phyloP scores from a whole-genome alignment of 1,284 basidiomycete species.

The Trichosporon coremiiforme region DNA sequence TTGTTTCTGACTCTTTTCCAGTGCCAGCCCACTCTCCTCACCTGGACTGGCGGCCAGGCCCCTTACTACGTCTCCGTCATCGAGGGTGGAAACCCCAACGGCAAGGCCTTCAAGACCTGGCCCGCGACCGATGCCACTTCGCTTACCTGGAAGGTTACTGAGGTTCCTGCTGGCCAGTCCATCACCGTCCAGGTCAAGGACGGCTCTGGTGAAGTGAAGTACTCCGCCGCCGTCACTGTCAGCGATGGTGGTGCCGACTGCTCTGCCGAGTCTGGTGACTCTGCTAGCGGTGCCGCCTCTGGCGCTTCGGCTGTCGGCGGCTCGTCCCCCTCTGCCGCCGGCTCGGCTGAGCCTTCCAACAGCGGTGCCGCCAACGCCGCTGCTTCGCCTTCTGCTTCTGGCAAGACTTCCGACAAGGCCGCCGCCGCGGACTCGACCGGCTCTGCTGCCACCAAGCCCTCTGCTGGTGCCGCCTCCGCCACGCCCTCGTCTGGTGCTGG shows the following conservation, averaged over 20 bases:
- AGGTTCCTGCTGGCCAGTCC: constrained; percentile 61
- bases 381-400: constrained; percentile 20
- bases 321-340: constrained; percentile 21
- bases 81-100: constrained; percentile 67
- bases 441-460: constrained; percentile 19
- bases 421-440: constrained; percentile 12
- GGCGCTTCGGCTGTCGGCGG: constrained; percentile 20
- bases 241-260: constrained; percentile 24
- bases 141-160: constrained; percentile 65
- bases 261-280: constrained; percentile 2
- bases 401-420: neutral
- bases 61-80: constrained; percentile 71
- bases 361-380: neutral
- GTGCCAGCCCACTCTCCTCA: constrained; percentile 57
- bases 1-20: constrained; percentile 21
- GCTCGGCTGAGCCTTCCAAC: constrained; percentile 22
- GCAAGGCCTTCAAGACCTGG: constrained; percentile 51
- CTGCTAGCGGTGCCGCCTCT: constrained; percentile 21
- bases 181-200: constrained; percentile 48
- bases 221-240: constrained; percentile 39
- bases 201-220: constrained; percentile 44
- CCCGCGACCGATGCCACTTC: constrained; percentile 51
- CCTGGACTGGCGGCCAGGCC: constrained; percentile 63
- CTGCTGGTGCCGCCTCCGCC: constrained; percentile 19
- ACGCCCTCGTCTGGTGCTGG: constrained; percentile 22